Conservation (phyloP, 2,329 filamentous ascomycete species). For the Clarireedia homoeocarpa region DNA sequence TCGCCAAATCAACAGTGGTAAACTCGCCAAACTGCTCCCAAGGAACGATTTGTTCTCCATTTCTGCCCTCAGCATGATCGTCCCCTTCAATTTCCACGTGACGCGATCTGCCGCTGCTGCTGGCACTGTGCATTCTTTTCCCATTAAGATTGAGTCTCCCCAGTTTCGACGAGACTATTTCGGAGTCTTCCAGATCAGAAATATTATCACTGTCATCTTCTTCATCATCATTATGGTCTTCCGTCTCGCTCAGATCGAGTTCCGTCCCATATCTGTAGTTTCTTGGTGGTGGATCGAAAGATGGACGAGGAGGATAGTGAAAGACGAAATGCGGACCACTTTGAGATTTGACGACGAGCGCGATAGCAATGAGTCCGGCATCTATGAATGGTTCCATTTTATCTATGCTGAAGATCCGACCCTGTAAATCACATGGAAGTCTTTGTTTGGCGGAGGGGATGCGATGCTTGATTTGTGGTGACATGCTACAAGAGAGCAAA, state of each 20-base stretch:
- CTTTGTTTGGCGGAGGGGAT: not conserved
- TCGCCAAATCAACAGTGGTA: slow-evolving; percentile 69
- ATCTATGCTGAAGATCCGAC: not conserved
- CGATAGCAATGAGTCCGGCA: slow-evolving; percentile 39
- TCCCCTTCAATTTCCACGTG: slow-evolving; percentile 23
- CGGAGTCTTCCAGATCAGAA: slow-evolving; percentile 41
- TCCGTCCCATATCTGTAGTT: slow-evolving; percentile 27
- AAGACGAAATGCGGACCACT: slow-evolving; percentile 79
- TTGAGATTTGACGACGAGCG: slow-evolving; percentile 45
- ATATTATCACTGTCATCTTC: slow-evolving; percentile 30
- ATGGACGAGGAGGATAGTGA: slow-evolving; percentile 65
- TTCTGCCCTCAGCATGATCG: slow-evolving; percentile 44
- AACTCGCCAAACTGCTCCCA: slow-evolving; percentile 72
- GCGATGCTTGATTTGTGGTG: not conserved
- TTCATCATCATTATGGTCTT: slow-evolving; percentile 12
- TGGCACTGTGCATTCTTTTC: not conserved
- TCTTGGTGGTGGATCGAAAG: slow-evolving; percentile 29
- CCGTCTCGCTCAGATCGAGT: slow-evolving; percentile 23
- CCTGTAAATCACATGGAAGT: not conserved
- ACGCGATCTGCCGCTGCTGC: slow-evolving; percentile 8
- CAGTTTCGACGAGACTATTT: slow-evolving; percentile 2
- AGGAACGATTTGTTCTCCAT: slow-evolving; percentile 50
- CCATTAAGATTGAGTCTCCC: slow-evolving; percentile 17
- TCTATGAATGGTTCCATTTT: slow-evolving; percentile 27
- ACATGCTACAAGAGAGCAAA: not conserved